Base-by-base conservation (phyloP, 495 filamentous ascomycete genomes). In the Halenospora varia region DNA sequence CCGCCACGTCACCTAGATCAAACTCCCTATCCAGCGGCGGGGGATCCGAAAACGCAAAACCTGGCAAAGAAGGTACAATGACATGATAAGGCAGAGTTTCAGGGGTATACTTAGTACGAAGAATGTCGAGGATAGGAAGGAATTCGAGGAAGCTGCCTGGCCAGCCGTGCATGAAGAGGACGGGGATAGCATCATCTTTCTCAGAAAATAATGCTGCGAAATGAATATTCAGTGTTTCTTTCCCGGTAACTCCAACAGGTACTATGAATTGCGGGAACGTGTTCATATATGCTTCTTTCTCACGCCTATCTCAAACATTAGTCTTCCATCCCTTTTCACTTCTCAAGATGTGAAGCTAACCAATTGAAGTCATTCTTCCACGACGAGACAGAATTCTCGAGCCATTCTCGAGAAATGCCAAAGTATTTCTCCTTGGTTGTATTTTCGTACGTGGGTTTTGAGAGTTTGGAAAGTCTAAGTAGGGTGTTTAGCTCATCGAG, bases 61-160 rank as follows among this genome's bases (percentile, higher is more conserved):
- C 86, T 0, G 86, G 83, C 8, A 88, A 66, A 0, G 79, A 84
- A 0, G 87, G 86, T 0, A 87, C 78, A 53, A 89, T 77, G 53
- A 89, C 57, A 54, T 89, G 84, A 64, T 83, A 89, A 0, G 85
- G 84, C 9, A 86, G 70, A 8, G 75, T 78, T 19, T 72, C 64
- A 0, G 82, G 76, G 0, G 72, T 75, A 66, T 82, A 86, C 61
- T 81, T 29, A 3, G 23, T 46, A 55, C 25, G 40, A 41, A 17
- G 20, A 19, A 18, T 40, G 22, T 13, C 50, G 11, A 41, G 40
- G 19, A 46, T 45, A 20, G 45, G 48, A 35, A 24, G 25, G 40
- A 45, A 10, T 44, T 53, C n/a, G 51, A 44, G 25, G 47, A 51
- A 45, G 29, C 6, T 66, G 73, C 78, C 83, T 35, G 84, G 84